Evolutionary conservation across 2,329 filamentous ascomycete genomes (phyloP).

Genomic region (Knoxdaviesia capensis): DNA sequence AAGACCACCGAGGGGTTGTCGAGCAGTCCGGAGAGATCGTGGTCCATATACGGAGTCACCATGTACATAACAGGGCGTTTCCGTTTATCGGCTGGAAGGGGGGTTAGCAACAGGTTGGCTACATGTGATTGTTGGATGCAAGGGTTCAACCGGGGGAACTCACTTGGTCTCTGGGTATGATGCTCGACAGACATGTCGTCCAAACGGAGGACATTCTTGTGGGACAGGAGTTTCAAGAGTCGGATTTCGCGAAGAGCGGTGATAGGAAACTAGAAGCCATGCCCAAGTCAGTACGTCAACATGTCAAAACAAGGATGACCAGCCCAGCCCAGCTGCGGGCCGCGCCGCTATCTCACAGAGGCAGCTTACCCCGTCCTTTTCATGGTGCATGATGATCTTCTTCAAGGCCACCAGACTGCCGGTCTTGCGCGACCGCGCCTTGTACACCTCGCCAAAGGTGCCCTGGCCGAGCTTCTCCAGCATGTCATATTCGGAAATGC

Average conservation of each 20-base stretch:
- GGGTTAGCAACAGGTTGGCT: background rate
- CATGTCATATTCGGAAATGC: constrained; percentile 61
- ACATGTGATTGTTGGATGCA: background rate
- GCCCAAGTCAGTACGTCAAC: background rate
- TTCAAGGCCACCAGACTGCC: constrained; percentile 72
- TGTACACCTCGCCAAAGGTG: constrained; percentile 92
- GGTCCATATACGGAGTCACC: constrained; percentile 98
- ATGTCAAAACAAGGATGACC: too few species aligned
- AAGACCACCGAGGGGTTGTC: constrained; percentile 86
- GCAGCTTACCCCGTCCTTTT: constrained; percentile 69
- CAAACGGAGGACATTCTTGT: constrained; percentile 67
- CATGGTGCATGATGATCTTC: constrained; percentile 98
- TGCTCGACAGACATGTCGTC: constrained; percentile 95
- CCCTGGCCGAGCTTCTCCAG: constrained; percentile 78
- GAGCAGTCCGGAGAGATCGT: constrained; percentile 89
- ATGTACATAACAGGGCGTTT: constrained; percentile 88
- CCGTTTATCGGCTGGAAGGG: constrained; percentile 44
- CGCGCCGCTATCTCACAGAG: background rate
- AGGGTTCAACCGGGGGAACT: constrained; percentile 7
- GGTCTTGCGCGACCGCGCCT: constrained; percentile 57
- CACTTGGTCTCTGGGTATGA: constrained; percentile 32
- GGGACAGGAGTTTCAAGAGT: constrained; percentile 83
- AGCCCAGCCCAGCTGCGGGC: too few species aligned
- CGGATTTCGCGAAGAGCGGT: constrained; percentile 96
- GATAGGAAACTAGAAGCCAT: constrained; percentile 59